Conservation (phyloP, 139 green algal genomes). For the Chlamydomonas sphaeroides region DNA sequence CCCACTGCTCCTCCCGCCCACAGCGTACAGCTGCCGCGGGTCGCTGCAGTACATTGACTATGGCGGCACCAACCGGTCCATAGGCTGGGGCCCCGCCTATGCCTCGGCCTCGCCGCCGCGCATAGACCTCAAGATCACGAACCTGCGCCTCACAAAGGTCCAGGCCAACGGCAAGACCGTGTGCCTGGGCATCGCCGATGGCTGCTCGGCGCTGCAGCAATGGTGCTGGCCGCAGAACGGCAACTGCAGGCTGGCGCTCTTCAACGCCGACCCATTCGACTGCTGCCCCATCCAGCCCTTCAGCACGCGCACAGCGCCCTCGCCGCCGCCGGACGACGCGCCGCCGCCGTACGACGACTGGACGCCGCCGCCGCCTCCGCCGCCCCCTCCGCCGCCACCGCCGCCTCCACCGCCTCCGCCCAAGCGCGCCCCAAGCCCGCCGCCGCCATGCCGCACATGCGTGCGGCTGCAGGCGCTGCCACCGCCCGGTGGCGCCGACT, state of each 20-base stretch:
- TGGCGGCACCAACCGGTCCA: slow-evolving; percentile 2
- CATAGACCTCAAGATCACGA: slow-evolving; percentile 40
- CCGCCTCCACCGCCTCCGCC: slow-evolving; percentile 26
- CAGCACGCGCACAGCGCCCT: background rate
- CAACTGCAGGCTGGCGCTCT: slow-evolving; percentile 30
- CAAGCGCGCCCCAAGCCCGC: background rate
- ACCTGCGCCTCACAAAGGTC: slow-evolving; percentile 15
- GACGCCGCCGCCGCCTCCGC: slow-evolving; percentile 14
- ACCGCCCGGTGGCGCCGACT: background rate
- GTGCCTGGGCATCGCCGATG: slow-evolving; percentile 24
- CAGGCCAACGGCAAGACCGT: slow-evolving; percentile 14
- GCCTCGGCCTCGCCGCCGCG: background rate
- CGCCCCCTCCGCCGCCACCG: slow-evolving; percentile 27
- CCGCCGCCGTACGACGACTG: background rate
- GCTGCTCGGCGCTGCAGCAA: background rate
- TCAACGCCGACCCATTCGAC: slow-evolving; percentile 37
- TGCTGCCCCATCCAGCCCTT: slow-evolving; percentile 36
- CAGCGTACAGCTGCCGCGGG: background rate
- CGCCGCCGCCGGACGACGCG: background rate
- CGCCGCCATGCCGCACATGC: background rate
- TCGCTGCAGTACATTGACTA: slow-evolving; percentile 35
- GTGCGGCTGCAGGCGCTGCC: background rate
- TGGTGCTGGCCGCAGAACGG: slow-evolving; percentile 41
- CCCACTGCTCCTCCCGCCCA: background rate
- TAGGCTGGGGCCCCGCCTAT: slow-evolving; percentile 25